phyloP scores from a whole-genome alignment of 768 basidiomycete species.

The Trametes cinnabarina region DNA sequence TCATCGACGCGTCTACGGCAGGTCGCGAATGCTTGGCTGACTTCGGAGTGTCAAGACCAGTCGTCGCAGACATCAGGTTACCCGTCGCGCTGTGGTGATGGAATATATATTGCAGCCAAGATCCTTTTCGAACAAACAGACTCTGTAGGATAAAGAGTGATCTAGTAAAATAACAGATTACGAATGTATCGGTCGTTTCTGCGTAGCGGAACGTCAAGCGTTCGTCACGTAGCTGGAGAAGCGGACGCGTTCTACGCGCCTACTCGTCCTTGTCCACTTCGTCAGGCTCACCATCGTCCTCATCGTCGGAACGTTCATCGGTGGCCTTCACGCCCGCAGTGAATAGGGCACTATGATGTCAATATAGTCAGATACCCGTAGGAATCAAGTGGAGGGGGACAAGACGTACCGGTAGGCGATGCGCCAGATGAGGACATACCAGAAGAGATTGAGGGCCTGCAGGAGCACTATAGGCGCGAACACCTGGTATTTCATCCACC shows the following conservation, averaged over 20 bases:
- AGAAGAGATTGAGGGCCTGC: constrained; percentile 87
- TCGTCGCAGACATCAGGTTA: too few relatives aligned
- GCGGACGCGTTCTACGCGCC: not conserved
- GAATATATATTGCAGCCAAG: not conserved
- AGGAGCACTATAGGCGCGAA: constrained; percentile 72
- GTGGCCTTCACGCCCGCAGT: constrained; percentile 37
- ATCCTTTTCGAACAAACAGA: not conserved
- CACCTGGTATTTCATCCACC: constrained; percentile 84
- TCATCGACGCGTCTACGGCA: too few relatives aligned
- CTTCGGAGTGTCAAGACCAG: too few relatives aligned
- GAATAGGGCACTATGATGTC: not conserved
- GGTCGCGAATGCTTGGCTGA: too few relatives aligned
- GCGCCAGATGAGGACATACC: constrained; percentile 84
- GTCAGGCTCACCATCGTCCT: constrained; percentile 47
- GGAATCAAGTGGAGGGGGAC: constrained; percentile 39
- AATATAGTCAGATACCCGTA: too few relatives aligned
- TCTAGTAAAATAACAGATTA: not conserved
- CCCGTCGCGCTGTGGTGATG: too few relatives aligned
- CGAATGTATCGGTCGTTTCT: not conserved
- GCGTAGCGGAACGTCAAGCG: not conserved
- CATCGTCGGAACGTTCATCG: constrained; percentile 83
- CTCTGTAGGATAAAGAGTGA: not conserved
- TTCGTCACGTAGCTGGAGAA: not conserved
- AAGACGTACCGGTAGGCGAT: constrained; percentile 65
- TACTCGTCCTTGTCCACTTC: constrained; percentile 34